These are phyloP conservation scores for Scedosporium aurantiacum DNA, from an alignment of 2,329 filamentous ascomycete genomes.

Conservation along the genomic window DNA sequence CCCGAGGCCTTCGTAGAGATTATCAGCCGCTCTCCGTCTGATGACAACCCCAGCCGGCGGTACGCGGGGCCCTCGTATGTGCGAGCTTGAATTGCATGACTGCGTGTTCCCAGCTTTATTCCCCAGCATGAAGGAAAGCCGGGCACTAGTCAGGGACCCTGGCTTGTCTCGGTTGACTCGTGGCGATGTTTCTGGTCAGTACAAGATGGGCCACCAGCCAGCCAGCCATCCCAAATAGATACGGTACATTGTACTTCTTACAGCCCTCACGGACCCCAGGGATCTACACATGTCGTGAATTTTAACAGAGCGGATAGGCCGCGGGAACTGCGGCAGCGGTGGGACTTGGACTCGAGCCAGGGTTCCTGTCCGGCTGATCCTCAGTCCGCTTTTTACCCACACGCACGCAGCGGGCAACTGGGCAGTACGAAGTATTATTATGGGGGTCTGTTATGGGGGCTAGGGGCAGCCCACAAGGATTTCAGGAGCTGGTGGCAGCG, in stretches of 20 bases:
- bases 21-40: neutral
- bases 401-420: neutral
- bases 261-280: neutral
- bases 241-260: neutral
- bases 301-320: neutral
- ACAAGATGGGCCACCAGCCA: neutral
- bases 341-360: neutral
- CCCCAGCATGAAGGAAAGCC: neutral
- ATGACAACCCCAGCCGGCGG: neutral
- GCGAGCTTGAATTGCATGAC: neutral
- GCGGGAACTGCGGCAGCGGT: neutral
- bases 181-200: conserved; percentile 1
- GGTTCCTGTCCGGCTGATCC: neutral
- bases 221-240: no score
- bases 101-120: neutral
- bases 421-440: neutral
- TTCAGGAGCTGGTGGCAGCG: no score
- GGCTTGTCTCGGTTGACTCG: neutral
- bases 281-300: neutral
- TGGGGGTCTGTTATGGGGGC: no score
- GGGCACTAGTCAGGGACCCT: neutral
- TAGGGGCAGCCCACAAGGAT: no score
- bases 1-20: neutral
- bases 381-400: neutral
- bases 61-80: neutral